These are phyloP conservation scores for Knufia petricola DNA, from an alignment of 2,329 filamentous ascomycete genomes.

Conservation along the genomic window DNA sequence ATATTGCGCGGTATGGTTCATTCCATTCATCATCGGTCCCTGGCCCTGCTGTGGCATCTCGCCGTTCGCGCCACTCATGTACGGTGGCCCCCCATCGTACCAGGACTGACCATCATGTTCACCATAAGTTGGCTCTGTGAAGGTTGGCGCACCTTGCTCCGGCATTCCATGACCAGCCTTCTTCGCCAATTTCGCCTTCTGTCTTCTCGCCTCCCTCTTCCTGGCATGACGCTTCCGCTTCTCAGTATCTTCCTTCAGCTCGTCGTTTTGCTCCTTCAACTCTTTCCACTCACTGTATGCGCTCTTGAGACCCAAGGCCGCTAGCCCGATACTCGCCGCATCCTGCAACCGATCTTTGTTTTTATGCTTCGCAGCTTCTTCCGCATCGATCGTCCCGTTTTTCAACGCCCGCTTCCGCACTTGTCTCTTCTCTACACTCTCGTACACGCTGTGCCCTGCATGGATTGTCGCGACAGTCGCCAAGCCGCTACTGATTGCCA, in stretches of 20 bases:
- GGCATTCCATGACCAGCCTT: neutral
- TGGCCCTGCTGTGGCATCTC: neutral
- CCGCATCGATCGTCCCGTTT: constrained; percentile 53
- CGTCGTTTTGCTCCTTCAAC: constrained; percentile 52
- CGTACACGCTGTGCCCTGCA: constrained; percentile 56
- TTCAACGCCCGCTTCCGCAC: constrained; percentile 50
- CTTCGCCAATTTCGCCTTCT: constrained; percentile 12
- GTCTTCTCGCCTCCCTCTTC: constrained; percentile 21
- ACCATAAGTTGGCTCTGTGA: constrained; percentile 1
- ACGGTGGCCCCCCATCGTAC: neutral
- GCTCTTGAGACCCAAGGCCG: constrained; percentile 57
- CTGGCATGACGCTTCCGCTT: constrained; percentile 31
- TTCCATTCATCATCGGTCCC: neutral
- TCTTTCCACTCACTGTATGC: constrained; percentile 60
- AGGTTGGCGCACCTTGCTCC: constrained; percentile 1
- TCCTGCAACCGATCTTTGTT: constrained; percentile 56
- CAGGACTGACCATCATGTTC: neutral
- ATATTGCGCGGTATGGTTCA: too few species aligned
- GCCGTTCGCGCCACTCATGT: constrained; percentile 8
- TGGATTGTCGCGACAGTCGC: constrained; percentile 61
- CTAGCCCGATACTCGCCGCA: constrained; percentile 56
- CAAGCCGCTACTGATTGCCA: constrained; percentile 55
- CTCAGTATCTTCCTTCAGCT: constrained; percentile 45
- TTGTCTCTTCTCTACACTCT: constrained; percentile 54
- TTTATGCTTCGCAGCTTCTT: constrained; percentile 54